Conservation (phyloP, 352 stramenopile genomes). For the Phytophthora chlamydospora region DNA sequence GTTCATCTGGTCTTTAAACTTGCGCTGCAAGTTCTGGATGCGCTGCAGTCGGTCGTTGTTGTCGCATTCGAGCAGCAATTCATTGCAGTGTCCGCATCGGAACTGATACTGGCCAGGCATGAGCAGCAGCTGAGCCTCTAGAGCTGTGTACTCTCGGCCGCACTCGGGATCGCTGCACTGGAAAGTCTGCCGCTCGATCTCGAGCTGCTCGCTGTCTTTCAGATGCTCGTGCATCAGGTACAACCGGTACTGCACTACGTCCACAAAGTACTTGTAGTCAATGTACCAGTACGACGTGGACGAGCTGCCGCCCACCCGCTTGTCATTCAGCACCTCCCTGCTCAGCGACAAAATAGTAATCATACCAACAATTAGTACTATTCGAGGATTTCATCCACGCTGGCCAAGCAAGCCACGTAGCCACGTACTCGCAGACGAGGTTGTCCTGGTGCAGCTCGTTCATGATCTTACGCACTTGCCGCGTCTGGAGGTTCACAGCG, state of each 20-base stretch:
- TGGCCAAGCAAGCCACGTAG: too few species aligned
- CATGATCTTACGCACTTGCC: conserved; percentile 90
- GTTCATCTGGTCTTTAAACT: conserved; percentile 92
- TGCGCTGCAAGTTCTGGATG: conserved; percentile 80
- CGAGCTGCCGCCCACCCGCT: conserved; percentile 79
- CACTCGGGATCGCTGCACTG: conserved; percentile 87
- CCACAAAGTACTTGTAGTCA: conserved; percentile 93
- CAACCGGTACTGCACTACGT: conserved; percentile 88
- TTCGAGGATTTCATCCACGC: too few species aligned
- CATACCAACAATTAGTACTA: background rate
- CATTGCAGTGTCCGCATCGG: conserved; percentile 87
- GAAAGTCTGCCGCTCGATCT: conserved; percentile 90
- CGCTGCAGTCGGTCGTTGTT: conserved; percentile 84
- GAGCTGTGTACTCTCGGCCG: conserved; percentile 85
- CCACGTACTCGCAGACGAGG: conserved; percentile 81
- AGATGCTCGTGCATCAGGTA: conserved; percentile 90
- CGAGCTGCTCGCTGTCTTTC: conserved; percentile 85
- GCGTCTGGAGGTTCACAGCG: conserved; percentile 87
- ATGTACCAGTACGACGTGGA: conserved; percentile 93
- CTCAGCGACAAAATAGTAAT: conserved; percentile 4
- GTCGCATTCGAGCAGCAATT: conserved; percentile 85
- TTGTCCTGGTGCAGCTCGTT: conserved; percentile 88
- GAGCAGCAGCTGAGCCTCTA: conserved; percentile 83
- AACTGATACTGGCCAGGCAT: conserved; percentile 88
- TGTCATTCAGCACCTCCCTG: conserved; percentile 90